Evolutionary conservation across 345 rosid species (phyloP), one percentile per base, ranked within the genome.

Genomic region (Bretschneidera sinensis): DNA sequence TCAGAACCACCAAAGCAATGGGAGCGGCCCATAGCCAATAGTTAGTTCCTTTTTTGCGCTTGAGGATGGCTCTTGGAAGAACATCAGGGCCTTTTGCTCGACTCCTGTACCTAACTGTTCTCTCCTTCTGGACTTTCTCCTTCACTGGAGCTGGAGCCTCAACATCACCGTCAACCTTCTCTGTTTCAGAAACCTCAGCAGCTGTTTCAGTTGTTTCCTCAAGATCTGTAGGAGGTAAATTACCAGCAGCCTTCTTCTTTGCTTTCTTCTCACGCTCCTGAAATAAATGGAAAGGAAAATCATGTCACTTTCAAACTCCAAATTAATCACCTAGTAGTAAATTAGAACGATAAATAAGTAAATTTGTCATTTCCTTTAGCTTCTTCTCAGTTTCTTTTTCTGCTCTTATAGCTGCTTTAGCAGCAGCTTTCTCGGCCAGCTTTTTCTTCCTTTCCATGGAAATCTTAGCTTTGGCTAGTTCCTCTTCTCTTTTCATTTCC

Each of bases 381-480:
- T 86, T 91, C 83, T 82, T 95, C 68, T 91, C 96, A 60, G 94
- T 92, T 66, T 92, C 99, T 83, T 84, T 92, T 74, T 92, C 81
- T 67, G 99, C 95, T 84, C 91, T 80, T 23, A 66, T 60, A 43
- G 97, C 91, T 48, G 92, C 96, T 79, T 94, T 94, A 16, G 84
- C 86, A 51, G 97, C 99, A 64, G 83, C 73, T 82, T 88, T 88
- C 74, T 91, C 97, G 1, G 96, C 96, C 79, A 72, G 59, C 77
- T 82, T 95, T 82, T 83, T 95, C 85, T 95, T 95, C 78, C 99
- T 85, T 72, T 95, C 99, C 84, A 82, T 71, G 50, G 95, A 95
- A 71, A 75, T 92, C 77, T 83, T 91, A 59, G 92, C 88, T 80
- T 91, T 91, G 21, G 79, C 95, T 17, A 83, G 75, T 73, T 94